A percentile compares a stretch with the other conserved stretches of the same genome.
Conservation (phyloP, 2,329 filamentous ascomycete genomes). For the Shiraia sp. region DNA sequence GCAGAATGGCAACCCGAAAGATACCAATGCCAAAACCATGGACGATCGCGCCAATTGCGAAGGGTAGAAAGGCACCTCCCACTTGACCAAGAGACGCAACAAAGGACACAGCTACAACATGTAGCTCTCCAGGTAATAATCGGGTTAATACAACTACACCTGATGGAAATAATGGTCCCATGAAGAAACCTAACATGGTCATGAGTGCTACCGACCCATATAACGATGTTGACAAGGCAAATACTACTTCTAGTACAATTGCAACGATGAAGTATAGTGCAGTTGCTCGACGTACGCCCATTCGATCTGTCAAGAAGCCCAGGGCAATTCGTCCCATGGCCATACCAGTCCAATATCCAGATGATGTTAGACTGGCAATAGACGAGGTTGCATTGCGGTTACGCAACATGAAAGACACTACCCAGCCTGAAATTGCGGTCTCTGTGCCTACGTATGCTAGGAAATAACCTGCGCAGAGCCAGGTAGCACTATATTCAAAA, state of each 20-base stretch:
- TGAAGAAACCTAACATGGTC: conserved; percentile 43
- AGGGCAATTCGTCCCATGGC: conserved; percentile 43
- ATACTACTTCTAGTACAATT: conserved; percentile 22
- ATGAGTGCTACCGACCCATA: conserved; percentile 37
- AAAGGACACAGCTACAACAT: conserved; percentile 51
- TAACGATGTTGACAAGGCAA: conserved; percentile 19
- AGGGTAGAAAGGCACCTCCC: conserved; percentile 50
- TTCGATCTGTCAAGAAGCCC: conserved; percentile 31
- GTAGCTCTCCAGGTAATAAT: conserved; percentile 45
- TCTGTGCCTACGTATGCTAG: conserved; percentile 53
- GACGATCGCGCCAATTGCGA: conserved; percentile 49
- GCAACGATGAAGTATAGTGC: conserved; percentile 27
- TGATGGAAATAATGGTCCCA: conserved; percentile 51
- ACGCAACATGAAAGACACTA: conserved; percentile 52
- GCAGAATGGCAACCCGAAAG: conserved; percentile 39
- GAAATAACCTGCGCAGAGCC: conserved; percentile 50
- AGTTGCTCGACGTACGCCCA: conserved; percentile 32
- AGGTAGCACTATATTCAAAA: conserved; percentile 43
- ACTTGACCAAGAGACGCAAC: conserved; percentile 51
- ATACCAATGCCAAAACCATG: conserved; percentile 45
- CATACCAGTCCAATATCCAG: conserved; percentile 53
- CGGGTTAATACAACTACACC: conserved; percentile 46
- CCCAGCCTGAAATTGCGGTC: conserved; percentile 52
- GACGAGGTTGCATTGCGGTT: conserved; percentile 44
- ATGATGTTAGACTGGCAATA: conserved; percentile 47